Evolutionary conservation across 2,329 filamentous ascomycete genomes (phyloP), one percentile per base, ranked within the genome.

Genomic region (Sclerotinia subarctica): DNA sequence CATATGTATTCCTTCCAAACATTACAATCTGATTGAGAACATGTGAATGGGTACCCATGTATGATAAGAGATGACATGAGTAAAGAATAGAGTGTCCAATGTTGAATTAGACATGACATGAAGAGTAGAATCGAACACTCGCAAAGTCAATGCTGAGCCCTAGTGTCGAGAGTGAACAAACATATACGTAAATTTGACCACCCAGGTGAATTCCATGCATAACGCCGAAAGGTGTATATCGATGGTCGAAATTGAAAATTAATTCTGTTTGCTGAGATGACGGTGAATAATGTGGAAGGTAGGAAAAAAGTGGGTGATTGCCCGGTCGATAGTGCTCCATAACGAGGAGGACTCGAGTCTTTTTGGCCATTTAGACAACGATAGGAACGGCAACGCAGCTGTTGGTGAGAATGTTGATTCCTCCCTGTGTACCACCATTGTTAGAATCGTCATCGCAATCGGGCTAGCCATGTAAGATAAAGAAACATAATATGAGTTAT

Each of bases 391-490:
- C 29, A 24, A 63, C n/a, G 52, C 64, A 66, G 15, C 21, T 11
- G 15, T 63, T 63, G 59, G 29, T 38, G 8, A 66, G 52, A 44
- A 57, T 7, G 8, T 46, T 65, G 26, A 26, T 21, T 19, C 19
- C n/a, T 19, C 24, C 29, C 64, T 66, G 64, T 26, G 64, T 17
- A 38, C 26, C 52, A 5, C 17, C 29, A 38, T 8, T 59, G n/a
- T 58, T 47, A 58, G 35, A 57, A 59, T 57, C 15, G 17, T 59
- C 64, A 49, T 59, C 64, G 29, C 64, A 66, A 49, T 57, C 53
- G 38, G 38, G 42, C 64, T 58, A 29, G 15, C 51, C 64, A 66
- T 58, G 64, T 66, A 58, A 66, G 53, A 66, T 19, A 38, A 58
- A 29, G 42, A 8, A 35, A 59, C 5, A 1, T 13, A 47, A 29